Evolutionary conservation across 352 stramenopile species (phyloP).

Genomic region (Globisporangium nunn): DNA sequence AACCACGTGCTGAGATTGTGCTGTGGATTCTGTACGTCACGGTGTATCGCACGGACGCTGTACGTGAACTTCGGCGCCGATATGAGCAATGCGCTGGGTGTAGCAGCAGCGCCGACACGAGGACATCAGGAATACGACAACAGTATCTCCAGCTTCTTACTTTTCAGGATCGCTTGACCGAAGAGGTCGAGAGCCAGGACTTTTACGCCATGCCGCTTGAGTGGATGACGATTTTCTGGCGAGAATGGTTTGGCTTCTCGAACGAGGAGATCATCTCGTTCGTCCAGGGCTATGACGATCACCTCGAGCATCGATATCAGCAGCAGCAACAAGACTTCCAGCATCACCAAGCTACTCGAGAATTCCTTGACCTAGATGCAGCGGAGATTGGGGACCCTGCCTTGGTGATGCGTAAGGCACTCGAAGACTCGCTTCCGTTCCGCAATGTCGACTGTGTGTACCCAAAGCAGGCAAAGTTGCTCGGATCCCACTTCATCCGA

Average conservation of each 20-base stretch:
- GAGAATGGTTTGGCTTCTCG: conserved; percentile 37
- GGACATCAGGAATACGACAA: neutral
- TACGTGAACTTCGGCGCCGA: neutral
- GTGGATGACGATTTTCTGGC: conserved; percentile 49
- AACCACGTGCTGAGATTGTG: conserved; percentile 3
- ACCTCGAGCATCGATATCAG: conserved; percentile 13
- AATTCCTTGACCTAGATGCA: too few relatives aligned
- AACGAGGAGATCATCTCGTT: conserved; percentile 37
- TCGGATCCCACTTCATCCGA: conserved; percentile 20
- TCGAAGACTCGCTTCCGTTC: conserved; percentile 2
- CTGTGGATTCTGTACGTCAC: conserved; percentile 40
- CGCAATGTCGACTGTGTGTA: conserved; percentile 11
- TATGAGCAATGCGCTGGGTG: neutral
- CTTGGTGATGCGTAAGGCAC: too few relatives aligned
- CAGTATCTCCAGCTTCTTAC: conserved; percentile 10
- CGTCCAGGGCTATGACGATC: conserved; percentile 16
- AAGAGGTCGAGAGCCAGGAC: conserved; percentile 29
- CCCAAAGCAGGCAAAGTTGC: conserved; percentile 19
- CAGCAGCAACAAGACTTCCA: neutral
- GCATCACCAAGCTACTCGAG: too few relatives aligned
- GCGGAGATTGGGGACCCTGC: too few relatives aligned
- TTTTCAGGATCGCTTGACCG: conserved; percentile 31
- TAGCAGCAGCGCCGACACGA: neutral
- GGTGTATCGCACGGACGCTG: conserved; percentile 18
- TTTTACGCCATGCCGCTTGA: conserved; percentile 41